Base-by-base conservation (phyloP, 176 grass and related monocot species). In the Phragmites australis region DNA sequence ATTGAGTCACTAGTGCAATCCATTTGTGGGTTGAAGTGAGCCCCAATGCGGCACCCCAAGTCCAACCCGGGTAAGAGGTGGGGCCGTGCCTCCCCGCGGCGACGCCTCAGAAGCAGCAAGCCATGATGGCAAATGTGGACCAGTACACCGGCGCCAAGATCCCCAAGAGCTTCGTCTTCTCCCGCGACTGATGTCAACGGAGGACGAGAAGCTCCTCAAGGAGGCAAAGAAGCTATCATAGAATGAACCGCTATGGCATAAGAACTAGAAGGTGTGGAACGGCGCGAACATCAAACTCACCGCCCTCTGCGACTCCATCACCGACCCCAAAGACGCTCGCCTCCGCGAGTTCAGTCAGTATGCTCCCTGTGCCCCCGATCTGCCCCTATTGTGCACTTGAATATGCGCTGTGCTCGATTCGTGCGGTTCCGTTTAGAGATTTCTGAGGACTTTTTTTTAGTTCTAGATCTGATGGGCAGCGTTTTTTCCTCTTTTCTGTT, bases 171-270 rank as follows among this genome's bases (percentile, higher is more conserved):
- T n/a, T n/a, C n/a, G n/a, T n/a, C n/a, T n/a, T n/a, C n/a, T n/a
- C n/a, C n/a, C n/a, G n/a, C n/a, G n/a, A n/a, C n/a, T n/a, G n/a
- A 99, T 99, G 96, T 75, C 96, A 84, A 99, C 96, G 75, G 96
- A 99, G 84, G 96, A 99, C 54, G 96, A 99, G 81, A 99, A 99
- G 90, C 90, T 99, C 74, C 89, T 99, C 74, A 99, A 95, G 87
- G 96, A 99, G 87, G 92, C 96, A 58, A 99, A 99, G 74, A 99
- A 99, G 81, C 75, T 93, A 46, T 90, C 96, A 14, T 99, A 92
- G 96, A 92, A 99, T 31, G 96, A 99, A 78, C 84, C 92, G 78
- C 84, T 99, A 61, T 84, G 91, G 18, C 96, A 99, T 77, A 99
- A 99, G 75, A 99, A 95, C 78, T 99, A 92, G 96, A 99, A 99